Percentiles rank a stretch among this genome's conserved stretches.
Conservation (phyloP, 106 monocot genomes). For the Platanthera guangdongensis region DNA sequence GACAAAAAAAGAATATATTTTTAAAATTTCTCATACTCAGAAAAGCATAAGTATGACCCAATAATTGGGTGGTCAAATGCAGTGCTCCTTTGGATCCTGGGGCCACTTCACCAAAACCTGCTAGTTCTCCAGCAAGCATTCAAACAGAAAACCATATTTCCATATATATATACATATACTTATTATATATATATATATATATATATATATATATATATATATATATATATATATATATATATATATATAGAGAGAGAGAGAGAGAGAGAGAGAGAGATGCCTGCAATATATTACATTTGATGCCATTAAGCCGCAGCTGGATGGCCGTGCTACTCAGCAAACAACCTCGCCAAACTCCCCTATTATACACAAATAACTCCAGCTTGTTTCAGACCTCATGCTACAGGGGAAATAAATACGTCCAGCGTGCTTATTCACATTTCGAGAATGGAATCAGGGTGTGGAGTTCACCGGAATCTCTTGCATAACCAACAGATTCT, state of each 20-base stretch:
- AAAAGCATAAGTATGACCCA: too few relatives aligned
- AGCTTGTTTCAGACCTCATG: background rate
- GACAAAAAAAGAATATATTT: too few relatives aligned
- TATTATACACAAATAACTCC: background rate
- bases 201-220: too few relatives aligned
- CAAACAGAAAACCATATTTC: background rate
- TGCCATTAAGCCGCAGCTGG: background rate
- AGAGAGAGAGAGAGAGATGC: too few relatives aligned
- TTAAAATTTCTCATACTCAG: too few relatives aligned
- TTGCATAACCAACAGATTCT: constrained; percentile 35
- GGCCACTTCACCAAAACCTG: background rate
- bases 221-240: too few relatives aligned
- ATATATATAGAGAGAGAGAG: too few relatives aligned
- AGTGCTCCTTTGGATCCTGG: too few relatives aligned
- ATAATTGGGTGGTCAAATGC: too few relatives aligned
- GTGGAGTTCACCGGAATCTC: constrained; percentile 66
- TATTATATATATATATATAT: too few relatives aligned
- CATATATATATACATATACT: too few relatives aligned
- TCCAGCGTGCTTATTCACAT: background rate
- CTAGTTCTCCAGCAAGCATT: background rate
- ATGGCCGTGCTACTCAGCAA: background rate
- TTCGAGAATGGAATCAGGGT: constrained; percentile 20
- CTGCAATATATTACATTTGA: too few relatives aligned
- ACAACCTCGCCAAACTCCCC: background rate
- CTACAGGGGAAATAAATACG: background rate